phyloP scores from a whole-genome alignment of 257 asterid species.

The Solanum gracilifrons region DNA sequence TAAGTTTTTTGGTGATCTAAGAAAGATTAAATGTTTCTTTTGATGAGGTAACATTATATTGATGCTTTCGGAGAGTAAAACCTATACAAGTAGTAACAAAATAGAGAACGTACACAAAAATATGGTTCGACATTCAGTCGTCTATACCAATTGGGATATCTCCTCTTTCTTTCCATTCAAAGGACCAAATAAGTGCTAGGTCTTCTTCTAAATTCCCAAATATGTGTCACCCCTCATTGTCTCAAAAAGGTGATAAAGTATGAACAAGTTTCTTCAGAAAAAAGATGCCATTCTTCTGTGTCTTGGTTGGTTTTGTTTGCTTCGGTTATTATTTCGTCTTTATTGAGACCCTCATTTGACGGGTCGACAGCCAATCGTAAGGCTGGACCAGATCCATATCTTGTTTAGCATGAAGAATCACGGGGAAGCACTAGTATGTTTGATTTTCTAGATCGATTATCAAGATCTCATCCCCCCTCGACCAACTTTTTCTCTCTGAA shows the following conservation, averaged over 20 bases:
- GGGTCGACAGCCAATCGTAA: background rate
- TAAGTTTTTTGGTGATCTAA: background rate
- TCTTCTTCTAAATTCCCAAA: background rate
- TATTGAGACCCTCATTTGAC: background rate
- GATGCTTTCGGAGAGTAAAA: background rate
- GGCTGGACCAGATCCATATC: background rate
- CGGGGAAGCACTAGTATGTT: background rate
- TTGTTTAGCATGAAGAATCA: background rate
- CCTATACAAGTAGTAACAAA: background rate
- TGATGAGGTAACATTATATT: background rate
- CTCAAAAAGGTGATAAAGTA: background rate
- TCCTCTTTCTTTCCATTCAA: background rate
- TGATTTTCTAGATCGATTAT: background rate
- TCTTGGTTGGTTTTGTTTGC: background rate
- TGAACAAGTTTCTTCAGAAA: background rate
- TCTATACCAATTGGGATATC: background rate
- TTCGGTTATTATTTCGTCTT: background rate
- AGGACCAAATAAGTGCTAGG: background rate
- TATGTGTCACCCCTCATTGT: background rate
- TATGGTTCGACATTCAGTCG: background rate
- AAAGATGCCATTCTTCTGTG: background rate
- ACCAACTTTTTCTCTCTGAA: background rate
- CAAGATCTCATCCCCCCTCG: background rate
- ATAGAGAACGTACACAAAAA: background rate
- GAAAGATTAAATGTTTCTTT: background rate